Evolutionary conservation across 495 filamentous ascomycete species (phyloP), one percentile per base, ranked within the genome.

Genomic region (Penicillium argentinense): DNA sequence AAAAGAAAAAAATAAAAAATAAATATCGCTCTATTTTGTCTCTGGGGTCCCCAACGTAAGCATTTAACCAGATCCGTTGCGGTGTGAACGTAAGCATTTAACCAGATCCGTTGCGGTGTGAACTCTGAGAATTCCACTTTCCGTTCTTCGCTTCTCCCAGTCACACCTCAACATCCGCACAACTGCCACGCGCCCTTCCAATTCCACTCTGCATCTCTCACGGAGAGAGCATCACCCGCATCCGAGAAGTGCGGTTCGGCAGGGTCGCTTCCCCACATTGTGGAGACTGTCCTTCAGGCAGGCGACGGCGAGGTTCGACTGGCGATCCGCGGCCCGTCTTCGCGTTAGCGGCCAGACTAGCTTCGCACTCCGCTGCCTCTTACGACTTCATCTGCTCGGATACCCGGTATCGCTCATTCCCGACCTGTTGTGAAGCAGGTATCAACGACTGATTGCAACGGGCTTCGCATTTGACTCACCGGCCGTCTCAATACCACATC

Each of bases 251-350:
- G 29, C 7, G 2, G 36, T 9, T 22, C 18, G 13, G 5, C 17
- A 25, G n/a, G 27, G 23, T 27, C 18, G 11, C 9, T 17, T 23
- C 25, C 16, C 45, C 45, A 47, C 45, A 33, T 3, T 9, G 39
- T 42, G 47, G 49, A 23, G 23, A 41, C n/a, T 16, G 13, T 28
- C n/a, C 22, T 45, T 37, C 13, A 21, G 42, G 43, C 17, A 53
- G 29, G 23, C 19, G n/a, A 53, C 24, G 21, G 30, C 53, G 42
- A 51, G 28, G 5, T 4, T 27, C 33, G 8, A n/a, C 9, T 13
- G 16, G 16, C 19, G 53, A 47, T 51, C 47, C 42, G 47, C 37
- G 1, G 5, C 11, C 37, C 37, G 14, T 3, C 23, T 13, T 13
- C 22, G 37, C 14, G 23, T 26, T 39, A 39, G 37, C 8, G 12